These are phyloP conservation scores for Podospora didyma DNA, from an alignment of 495 filamentous ascomycete genomes.

Conservation along the genomic window DNA sequence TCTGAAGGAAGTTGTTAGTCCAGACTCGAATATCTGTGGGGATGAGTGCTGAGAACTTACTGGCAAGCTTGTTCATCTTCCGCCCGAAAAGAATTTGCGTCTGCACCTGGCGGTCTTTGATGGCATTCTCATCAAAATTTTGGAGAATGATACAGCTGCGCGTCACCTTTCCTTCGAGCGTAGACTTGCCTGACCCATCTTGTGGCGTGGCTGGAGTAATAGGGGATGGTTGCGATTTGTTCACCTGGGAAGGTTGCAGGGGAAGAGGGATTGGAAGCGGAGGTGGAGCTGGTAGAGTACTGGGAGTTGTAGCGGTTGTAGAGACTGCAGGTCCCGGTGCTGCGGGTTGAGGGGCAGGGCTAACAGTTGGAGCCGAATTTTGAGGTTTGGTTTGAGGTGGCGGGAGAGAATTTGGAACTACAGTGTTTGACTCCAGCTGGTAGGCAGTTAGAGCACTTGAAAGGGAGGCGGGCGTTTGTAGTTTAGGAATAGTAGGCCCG, in stretches of 20 bases:
- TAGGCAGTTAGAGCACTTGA: background rate
- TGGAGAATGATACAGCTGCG: constrained; percentile 54
- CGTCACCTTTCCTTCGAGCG: constrained; percentile 34
- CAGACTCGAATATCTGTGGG: background rate
- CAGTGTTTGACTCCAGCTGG: background rate
- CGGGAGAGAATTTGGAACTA: background rate
- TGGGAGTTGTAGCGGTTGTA: constrained; percentile 7
- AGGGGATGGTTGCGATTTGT: constrained; percentile 4
- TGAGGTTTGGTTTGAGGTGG: too few relatives aligned
- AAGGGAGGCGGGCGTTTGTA: constrained; percentile 4
- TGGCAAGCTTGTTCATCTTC: constrained; percentile 50
- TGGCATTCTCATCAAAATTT: constrained; percentile 51
- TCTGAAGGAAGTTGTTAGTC: constrained; percentile 29
- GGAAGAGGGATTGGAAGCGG: background rate
- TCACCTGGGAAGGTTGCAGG: constrained; percentile 12
- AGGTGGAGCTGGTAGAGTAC: constrained; percentile 5
- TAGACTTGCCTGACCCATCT: constrained; percentile 13
- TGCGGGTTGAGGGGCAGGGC: background rate
- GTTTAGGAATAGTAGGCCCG: constrained; percentile 1
- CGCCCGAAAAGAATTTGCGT: constrained; percentile 49
- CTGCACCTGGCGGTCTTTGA: constrained; percentile 53
- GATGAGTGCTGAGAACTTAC: constrained; percentile 28
- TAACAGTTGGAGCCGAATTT: too few relatives aligned
- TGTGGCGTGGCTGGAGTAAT: constrained; percentile 20
- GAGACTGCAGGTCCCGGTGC: background rate